Percentiles rank a stretch among this genome's conserved stretches.
These are phyloP conservation scores for Penicillium ucsense DNA, from an alignment of 495 filamentous ascomycete species.

Conservation along the genomic window DNA sequence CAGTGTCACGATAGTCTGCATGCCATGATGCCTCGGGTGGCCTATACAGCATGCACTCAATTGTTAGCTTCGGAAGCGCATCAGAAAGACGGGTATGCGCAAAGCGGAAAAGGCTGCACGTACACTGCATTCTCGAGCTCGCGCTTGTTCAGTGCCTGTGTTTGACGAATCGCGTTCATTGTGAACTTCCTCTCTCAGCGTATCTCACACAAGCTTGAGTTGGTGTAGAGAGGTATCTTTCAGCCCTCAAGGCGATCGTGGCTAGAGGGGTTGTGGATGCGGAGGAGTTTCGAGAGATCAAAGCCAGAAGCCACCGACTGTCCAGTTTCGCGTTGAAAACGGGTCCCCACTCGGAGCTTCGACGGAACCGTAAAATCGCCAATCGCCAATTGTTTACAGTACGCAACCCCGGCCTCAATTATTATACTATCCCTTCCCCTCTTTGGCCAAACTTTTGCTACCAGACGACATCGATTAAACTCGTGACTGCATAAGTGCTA, in stretches of 20 bases:
- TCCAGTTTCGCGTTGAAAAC: neutral
- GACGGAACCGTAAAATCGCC: conserved; percentile 22
- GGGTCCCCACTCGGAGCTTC: conserved; percentile 16
- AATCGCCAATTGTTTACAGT: conserved; percentile 24
- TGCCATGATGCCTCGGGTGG: conserved; percentile 90
- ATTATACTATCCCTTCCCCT: no score
- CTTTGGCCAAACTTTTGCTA: no score
- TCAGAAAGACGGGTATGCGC: neutral
- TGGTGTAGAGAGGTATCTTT: neutral
- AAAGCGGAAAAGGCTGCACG: conserved; percentile 1
- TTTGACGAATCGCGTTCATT: conserved; percentile 90
- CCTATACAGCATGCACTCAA: conserved; percentile 24
- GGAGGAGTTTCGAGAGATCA: no score
- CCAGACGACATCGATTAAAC: no score
- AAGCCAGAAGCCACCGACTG: no score
- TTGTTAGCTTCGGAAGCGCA: conserved; percentile 6
- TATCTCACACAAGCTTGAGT: no score
- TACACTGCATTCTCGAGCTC: conserved; percentile 84
- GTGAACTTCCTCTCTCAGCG: neutral
- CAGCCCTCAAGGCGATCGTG: no score
- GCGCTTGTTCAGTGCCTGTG: conserved; percentile 87
- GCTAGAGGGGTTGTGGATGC: no score
- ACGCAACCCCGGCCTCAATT: conserved; percentile 3
- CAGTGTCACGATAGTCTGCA: conserved; percentile 92
- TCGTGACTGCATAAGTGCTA: no score